Evolutionary conservation across 2,329 filamentous ascomycete species (phyloP), one percentile per base, ranked within the genome.

Genomic region (Thelonectria blattea): DNA sequence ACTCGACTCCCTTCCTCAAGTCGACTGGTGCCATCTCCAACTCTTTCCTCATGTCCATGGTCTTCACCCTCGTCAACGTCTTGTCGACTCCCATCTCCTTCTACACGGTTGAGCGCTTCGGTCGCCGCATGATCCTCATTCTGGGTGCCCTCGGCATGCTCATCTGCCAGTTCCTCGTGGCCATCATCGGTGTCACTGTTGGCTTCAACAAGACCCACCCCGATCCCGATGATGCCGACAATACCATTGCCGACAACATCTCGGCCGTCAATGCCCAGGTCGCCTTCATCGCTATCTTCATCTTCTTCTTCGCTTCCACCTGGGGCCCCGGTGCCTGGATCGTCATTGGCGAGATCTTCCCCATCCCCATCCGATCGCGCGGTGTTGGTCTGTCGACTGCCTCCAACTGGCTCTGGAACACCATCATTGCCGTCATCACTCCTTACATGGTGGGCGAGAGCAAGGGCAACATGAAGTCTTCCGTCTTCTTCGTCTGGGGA

Each of bases 31-130:
- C 90, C 70, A 92, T 96, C 71, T 68, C 74, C 63, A 89, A 96
- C 82, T 83, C 86, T 45, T 96, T 96, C 85, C 76, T 96, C 69
- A 93, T 95, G 74, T 90, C 88, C 60, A 83, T 96, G 73, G 85
- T 96, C 80, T 94, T 92, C 76, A 95, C 91, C 64, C 85, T 95
- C 55, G 91, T 96, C 81, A 96, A 96, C 80, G 91, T 95, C 64
- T 84, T 79, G 78, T 94, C 91, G 41, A 96, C 93, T 1, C 92
- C 92, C 1, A 77, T 96, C 70, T 95, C 92, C 30, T 96, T 96
- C 86, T 96, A 84, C 80, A 89, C 89, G 18, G 88, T 96, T 63
- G 93, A 97, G 82, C 85, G 81, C 71, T 85, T 92, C 66, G 93
- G 93, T 68, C 91, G 93, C 74, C 91, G 92, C 66, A 83, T 85